Evolutionary conservation across 2,329 filamentous ascomycete species (phyloP).

Genomic region (Zopfia rhizophila): DNA sequence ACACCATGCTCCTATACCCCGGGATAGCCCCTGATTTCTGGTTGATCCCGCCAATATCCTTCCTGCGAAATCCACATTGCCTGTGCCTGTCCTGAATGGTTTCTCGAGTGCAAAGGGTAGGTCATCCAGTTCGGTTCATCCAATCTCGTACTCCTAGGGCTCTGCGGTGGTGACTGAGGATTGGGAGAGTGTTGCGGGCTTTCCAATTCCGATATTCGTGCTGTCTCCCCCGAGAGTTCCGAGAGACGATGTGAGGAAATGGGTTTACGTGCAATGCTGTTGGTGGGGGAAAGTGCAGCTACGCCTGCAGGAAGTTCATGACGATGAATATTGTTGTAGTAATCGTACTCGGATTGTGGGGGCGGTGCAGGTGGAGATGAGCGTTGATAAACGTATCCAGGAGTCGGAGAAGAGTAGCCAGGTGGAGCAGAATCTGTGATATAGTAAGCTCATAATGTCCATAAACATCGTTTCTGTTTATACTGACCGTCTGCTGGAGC

Average conservation of each 20-base stretch:
- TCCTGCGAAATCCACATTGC: no score
- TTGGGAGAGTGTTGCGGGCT: background rate
- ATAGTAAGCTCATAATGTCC: background rate
- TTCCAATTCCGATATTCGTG: conserved; percentile 14
- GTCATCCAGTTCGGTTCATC: no score
- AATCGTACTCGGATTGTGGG: background rate
- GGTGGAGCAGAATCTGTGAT: conserved; percentile 19
- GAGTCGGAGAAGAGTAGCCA: conserved; percentile 13
- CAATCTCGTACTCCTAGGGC: background rate
- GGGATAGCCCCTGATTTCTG: no score
- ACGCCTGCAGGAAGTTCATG: conserved; percentile 23
- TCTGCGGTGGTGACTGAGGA: background rate
- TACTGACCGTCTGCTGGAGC: background rate
- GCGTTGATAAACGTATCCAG: conserved; percentile 4
- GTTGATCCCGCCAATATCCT: no score
- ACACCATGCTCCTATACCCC: no score
- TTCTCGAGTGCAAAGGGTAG: no score
- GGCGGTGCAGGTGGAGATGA: conserved; percentile 4
- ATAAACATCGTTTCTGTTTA: background rate
- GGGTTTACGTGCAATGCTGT: conserved; percentile 1
- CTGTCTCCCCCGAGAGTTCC: conserved; percentile 20
- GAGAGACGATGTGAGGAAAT: conserved; percentile 5
- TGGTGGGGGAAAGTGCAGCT: background rate
- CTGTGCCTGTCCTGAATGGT: no score
- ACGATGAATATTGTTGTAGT: conserved; percentile 5